Conservation (phyloP, 2,329 filamentous ascomycete species). For the Ascochyta pisi region DNA sequence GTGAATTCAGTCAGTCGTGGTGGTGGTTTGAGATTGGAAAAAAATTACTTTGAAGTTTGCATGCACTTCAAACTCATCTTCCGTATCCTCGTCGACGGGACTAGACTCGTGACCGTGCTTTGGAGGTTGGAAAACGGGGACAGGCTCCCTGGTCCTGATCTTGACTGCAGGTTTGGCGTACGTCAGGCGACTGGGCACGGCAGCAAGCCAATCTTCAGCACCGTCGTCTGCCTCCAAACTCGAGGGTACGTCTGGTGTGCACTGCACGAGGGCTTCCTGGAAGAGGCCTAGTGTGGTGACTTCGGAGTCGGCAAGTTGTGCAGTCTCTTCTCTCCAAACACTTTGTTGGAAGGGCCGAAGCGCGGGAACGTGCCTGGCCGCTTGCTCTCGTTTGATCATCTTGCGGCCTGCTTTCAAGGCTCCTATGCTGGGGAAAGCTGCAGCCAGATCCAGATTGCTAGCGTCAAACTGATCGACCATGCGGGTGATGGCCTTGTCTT, state of each 20-base stretch:
- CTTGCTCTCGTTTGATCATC: conserved; percentile 56
- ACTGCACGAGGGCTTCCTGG: conserved; percentile 42
- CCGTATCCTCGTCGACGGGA: conserved; percentile 38
- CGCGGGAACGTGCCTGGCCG: conserved; percentile 62
- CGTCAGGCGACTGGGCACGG: conserved; percentile 20
- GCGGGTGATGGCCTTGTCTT: conserved; percentile 65
- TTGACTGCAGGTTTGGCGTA: conserved; percentile 17
- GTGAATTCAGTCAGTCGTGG: too few relatives aligned
- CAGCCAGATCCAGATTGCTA: conserved; percentile 61
- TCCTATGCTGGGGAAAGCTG: conserved; percentile 63
- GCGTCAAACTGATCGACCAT: conserved; percentile 65
- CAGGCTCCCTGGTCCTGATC: conserved; percentile 17
- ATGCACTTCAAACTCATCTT: conserved; percentile 48
- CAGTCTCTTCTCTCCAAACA: conserved; percentile 51
- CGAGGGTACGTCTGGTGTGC: conserved; percentile 34
- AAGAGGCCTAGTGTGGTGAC: conserved; percentile 43
- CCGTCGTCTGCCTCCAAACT: conserved; percentile 27
- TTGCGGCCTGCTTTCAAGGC: conserved; percentile 55
- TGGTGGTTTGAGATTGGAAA: too few relatives aligned
- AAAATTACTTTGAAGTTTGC: conserved; percentile 37
- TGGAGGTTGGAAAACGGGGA: conserved; percentile 4
- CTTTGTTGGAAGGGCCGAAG: conserved; percentile 61
- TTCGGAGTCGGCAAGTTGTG: conserved; percentile 28
- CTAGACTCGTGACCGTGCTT: conserved; percentile 16
- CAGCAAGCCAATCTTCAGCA: conserved; percentile 32